These are phyloP conservation scores for Mortierella sp. DNA, from an alignment of 371 early-diverging fungal genomes.

Conservation along the genomic window DNA sequence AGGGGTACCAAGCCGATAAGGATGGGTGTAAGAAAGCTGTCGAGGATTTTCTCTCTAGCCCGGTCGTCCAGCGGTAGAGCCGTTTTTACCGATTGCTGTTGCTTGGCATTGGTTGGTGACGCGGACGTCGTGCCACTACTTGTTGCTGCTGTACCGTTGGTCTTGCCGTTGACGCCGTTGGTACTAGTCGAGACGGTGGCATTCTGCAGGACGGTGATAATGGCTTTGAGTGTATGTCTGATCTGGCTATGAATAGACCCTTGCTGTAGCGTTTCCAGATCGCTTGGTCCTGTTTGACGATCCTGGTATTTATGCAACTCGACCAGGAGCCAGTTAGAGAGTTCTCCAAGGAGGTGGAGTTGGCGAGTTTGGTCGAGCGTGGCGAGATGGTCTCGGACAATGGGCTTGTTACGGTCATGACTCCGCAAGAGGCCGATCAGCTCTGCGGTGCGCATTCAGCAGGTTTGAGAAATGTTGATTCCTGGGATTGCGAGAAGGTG, in stretches of 20 bases:
- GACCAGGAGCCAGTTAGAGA: constrained; percentile 42
- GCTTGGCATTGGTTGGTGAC: not conserved
- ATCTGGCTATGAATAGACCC: constrained; percentile 35
- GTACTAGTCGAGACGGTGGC: not conserved
- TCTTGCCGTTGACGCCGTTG: not conserved
- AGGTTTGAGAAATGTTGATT: not conserved
- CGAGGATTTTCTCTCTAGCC: constrained; percentile 23
- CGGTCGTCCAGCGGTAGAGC: constrained; percentile 5
- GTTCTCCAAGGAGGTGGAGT: constrained; percentile 51
- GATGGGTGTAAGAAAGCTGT: constrained; percentile 25
- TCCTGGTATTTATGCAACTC: constrained; percentile 41
- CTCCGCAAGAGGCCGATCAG: constrained; percentile 45
- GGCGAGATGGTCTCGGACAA: constrained; percentile 18
- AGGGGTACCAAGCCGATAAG: constrained; percentile 28
- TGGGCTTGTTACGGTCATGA: constrained; percentile 23
- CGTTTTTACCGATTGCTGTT: not conserved
- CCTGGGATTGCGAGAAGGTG: not conserved
- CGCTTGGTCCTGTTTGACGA: constrained; percentile 6
- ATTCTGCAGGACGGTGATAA: constrained; percentile 26
- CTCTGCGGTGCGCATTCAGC: constrained; percentile 47
- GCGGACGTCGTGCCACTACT: not conserved
- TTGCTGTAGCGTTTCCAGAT: constrained; percentile 29
- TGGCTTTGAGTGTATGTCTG: constrained; percentile 35
- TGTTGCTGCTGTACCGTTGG: not conserved
- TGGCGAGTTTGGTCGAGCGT: constrained; percentile 20